Conservation (phyloP, 208 protist genomes). For the Acanthamoeba culbertsoni region DNA sequence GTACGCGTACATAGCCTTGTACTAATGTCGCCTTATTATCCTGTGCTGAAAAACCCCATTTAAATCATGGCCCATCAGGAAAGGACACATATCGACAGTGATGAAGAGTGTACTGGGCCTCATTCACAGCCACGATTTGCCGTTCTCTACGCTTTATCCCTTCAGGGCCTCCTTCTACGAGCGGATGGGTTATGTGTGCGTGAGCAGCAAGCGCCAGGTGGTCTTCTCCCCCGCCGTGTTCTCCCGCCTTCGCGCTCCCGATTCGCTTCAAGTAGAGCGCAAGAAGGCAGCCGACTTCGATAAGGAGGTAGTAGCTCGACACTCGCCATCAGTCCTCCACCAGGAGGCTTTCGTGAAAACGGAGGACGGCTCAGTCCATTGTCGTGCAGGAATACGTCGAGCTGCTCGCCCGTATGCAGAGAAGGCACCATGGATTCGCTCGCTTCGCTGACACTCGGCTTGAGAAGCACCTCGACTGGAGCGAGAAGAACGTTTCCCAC, state of each 20-base stretch:
- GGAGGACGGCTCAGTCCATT: background rate
- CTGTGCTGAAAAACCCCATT: no score
- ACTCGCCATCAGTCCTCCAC: no score
- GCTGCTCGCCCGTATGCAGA: background rate
- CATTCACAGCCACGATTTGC: background rate
- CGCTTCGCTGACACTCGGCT: background rate
- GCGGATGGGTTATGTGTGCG: constrained; percentile 23
- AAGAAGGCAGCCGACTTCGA: background rate
- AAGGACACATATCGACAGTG: background rate
- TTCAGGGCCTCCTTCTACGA: constrained; percentile 57
- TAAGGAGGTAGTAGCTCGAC: no score
- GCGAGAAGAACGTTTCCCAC: background rate
- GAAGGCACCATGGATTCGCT: background rate
- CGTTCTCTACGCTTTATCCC: constrained; percentile 31
- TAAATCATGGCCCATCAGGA: background rate
- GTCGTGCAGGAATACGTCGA: background rate
- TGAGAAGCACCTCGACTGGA: constrained; percentile 15
- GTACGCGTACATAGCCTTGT: background rate
- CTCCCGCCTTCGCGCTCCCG: background rate
- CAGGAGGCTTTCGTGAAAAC: no score
- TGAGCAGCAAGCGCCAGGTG: background rate
- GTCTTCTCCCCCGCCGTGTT: constrained; percentile 2
- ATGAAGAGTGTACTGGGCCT: background rate
- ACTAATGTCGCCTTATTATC: background rate
- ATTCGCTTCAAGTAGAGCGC: background rate